phyloP scores from a whole-genome alignment of 257 asterid genomes.

The Oldenlandia corymbosa region DNA sequence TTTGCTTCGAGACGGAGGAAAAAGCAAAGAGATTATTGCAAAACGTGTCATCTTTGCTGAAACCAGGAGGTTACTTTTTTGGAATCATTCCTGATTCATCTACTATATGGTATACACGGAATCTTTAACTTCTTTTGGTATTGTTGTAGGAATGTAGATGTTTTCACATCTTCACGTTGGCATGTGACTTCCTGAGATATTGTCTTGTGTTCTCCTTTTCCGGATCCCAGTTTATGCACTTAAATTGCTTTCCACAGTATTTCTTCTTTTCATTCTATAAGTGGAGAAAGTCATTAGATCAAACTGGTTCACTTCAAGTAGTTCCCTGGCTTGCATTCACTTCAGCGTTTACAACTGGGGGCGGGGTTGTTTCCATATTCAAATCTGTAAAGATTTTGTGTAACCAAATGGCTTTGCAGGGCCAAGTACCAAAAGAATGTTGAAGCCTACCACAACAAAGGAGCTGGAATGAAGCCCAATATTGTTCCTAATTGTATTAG shows the following conservation, averaged over 20 bases:
- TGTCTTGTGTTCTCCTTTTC: neutral
- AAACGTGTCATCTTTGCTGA: constrained; percentile 80
- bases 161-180: neutral
- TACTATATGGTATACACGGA: constrained; percentile 74
- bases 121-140: neutral
- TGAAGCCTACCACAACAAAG: constrained; percentile 86
- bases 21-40: constrained; percentile 66
- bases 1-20: constrained; percentile 86
- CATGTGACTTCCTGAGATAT: neutral
- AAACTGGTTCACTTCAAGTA: neutral
- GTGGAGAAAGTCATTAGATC: neutral
- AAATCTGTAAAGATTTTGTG: constrained; percentile 13
- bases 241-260: neutral
- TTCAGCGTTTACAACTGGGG: neutral
- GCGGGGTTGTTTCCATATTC: neutral
- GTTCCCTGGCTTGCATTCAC: neutral
- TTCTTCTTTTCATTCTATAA: neutral
- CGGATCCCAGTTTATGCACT: neutral
- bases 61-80: constrained; percentile 95
- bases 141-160: neutral
- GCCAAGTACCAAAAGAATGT: constrained; percentile 97
- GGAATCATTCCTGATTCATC: constrained; percentile 98
- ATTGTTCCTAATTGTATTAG: constrained; percentile 84
- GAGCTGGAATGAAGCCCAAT: constrained; percentile 75
- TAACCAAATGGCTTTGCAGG: constrained; percentile 40